Evolutionary conservation across 2,329 filamentous ascomycete genomes (phyloP).

Genomic region (Shiraia bambusicola): DNA sequence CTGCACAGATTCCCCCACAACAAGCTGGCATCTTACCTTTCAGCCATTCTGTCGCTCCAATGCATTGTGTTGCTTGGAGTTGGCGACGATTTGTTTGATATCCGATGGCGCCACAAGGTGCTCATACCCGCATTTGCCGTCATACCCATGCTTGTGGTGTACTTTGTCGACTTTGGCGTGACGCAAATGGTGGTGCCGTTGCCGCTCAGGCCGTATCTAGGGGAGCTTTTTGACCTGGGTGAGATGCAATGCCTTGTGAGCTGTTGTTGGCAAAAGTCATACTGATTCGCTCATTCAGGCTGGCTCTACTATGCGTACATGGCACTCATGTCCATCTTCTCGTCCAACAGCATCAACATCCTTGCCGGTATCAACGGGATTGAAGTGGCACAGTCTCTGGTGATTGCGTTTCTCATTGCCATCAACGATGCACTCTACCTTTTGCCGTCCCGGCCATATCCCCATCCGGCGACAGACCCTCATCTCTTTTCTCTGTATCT

Average conservation of each 20-base stretch:
- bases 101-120: conserved; percentile 98
- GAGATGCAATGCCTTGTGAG: conserved; percentile 7
- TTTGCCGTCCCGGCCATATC: conserved; percentile 68
- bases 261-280: too few relatives aligned
- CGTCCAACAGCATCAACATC: conserved; percentile 98
- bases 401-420: conserved; percentile 80
- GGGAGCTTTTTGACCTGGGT: conserved; percentile 78
- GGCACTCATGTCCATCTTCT: conserved; percentile 95
- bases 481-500: conserved; percentile 96
- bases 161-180: conserved; percentile 98
- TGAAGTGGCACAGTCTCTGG: conserved; percentile 90
- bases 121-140: conserved; percentile 94
- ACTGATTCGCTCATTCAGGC: conserved; percentile 27
- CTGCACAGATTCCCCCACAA: conserved; percentile 91
- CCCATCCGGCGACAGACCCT: conserved; percentile 91
- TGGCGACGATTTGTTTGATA: conserved; percentile 95
- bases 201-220: conserved; percentile 79
- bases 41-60: conserved; percentile 89
- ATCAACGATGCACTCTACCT: conserved; percentile 90
- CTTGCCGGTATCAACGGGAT: conserved; percentile 99
- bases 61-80: conserved; percentile 88
- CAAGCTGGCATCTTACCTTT: conserved; percentile 95
- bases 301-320: conserved; percentile 90
- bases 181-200: conserved; percentile 92
- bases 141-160: conserved; percentile 91